These are phyloP conservation scores for Hippophae tibetana DNA, from an alignment of 306 rosid species.

Conservation along the genomic window DNA sequence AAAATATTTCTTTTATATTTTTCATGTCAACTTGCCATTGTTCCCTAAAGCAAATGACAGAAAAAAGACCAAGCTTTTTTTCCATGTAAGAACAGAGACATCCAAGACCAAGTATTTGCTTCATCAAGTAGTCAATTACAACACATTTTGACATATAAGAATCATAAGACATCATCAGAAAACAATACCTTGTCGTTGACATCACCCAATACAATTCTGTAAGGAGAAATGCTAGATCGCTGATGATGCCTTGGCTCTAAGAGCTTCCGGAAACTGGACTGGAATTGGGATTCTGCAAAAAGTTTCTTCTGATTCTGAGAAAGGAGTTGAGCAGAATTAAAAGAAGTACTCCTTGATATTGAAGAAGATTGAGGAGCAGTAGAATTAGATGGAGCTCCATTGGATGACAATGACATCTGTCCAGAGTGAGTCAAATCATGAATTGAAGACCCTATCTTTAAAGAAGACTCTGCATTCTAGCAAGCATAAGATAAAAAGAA, in stretches of 20 bases:
- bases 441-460: slow-evolving; percentile 25
- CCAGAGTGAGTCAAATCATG: slow-evolving; percentile 19
- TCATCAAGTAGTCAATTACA: not conserved
- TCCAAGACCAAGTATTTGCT: slow-evolving; percentile 5
- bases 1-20: not conserved
- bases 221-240: slow-evolving; percentile 70
- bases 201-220: slow-evolving; percentile 72
- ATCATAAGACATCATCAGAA: slow-evolving; percentile 11
- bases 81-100: not conserved
- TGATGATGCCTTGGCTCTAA: slow-evolving; percentile 71
- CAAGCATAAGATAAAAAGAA: slow-evolving; percentile 7
- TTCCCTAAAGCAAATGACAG: slow-evolving; percentile 4
- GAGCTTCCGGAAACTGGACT: slow-evolving; percentile 81
- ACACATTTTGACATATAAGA: slow-evolving; percentile 11
- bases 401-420: slow-evolving; percentile 9
- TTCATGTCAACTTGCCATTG: not conserved
- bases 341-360: slow-evolving; percentile 28
- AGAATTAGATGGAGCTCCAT: slow-evolving; percentile 30
- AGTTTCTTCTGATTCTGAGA: slow-evolving; percentile 60
- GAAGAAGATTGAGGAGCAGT: slow-evolving; percentile 26
- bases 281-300: slow-evolving; percentile 46
- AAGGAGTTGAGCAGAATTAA: slow-evolving; percentile 41
- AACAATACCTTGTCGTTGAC: slow-evolving; percentile 69
- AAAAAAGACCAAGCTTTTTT: not conserved
- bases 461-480: slow-evolving; percentile 37